Percentiles rank a stretch among this genome's conserved stretches.
phyloP scores from a whole-genome alignment of 257 asterid genomes.

The Solanum tarapatanum region DNA sequence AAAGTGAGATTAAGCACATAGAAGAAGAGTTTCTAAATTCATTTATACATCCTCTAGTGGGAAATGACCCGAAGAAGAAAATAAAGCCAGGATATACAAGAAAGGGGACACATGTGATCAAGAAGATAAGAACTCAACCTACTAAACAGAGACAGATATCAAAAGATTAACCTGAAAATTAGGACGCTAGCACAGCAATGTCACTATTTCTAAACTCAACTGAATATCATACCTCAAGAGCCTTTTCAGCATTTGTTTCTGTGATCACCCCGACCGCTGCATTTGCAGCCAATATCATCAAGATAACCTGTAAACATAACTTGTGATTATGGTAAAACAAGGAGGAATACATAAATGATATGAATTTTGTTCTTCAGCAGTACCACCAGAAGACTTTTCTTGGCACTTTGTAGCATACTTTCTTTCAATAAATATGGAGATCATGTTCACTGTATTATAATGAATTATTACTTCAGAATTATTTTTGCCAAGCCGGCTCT shows the following conservation, averaged over 20 bases:
- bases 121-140: neutral
- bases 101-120: neutral
- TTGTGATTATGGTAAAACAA: neutral
- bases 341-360: neutral
- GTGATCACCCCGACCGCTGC: conserved; percentile 99
- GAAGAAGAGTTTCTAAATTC: neutral
- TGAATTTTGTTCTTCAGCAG: neutral
- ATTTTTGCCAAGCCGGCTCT: neutral
- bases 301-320: conserved; percentile 51
- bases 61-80: neutral
- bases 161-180: neutral
- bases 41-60: neutral
- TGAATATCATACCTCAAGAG: conserved; percentile 72
- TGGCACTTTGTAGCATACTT: neutral
- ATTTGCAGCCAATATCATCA: conserved; percentile 98
- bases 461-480: neutral
- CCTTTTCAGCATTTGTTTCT: conserved; percentile 98
- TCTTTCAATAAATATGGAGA: neutral
- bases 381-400: neutral
- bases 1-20: neutral
- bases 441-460: neutral
- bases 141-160: neutral
- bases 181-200: neutral
- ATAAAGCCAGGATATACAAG: neutral
- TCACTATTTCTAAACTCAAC: neutral